A percentile compares a stretch with the other conserved stretches of the same genome.
phyloP scores from a whole-genome alignment of 2,329 filamentous ascomycete species.

The Epichloe baconii region DNA sequence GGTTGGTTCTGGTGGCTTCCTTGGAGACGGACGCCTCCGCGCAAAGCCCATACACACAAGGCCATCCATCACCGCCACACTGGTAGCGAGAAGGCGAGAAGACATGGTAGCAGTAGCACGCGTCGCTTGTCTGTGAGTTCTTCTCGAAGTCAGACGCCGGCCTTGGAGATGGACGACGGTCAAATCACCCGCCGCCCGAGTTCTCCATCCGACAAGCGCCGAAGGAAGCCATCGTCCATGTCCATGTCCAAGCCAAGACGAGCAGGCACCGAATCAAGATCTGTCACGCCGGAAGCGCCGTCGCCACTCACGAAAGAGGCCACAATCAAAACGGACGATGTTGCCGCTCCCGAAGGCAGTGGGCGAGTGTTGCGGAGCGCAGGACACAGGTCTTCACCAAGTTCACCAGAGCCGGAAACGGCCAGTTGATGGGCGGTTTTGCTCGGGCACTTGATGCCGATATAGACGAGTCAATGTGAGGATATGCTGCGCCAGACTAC shows the following conservation, averaged over 20 bases:
- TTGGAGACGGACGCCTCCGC: conserved; percentile 35
- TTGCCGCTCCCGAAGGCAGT: conserved; percentile 10
- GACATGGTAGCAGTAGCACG: conserved; percentile 37
- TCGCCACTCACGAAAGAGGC: conserved; percentile 40
- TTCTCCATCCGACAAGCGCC: conserved; percentile 35
- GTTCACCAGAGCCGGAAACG: background rate
- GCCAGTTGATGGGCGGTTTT: background rate
- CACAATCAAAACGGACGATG: conserved; percentile 14
- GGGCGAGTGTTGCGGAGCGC: conserved; percentile 13
- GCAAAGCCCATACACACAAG: conserved; percentile 21
- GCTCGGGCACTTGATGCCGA: background rate
- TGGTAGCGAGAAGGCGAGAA: conserved; percentile 31
- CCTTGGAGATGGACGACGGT: conserved; percentile 32
- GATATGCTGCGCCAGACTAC: background rate
- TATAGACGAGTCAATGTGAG: background rate
- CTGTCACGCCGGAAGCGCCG: conserved; percentile 40
- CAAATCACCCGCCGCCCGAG: conserved; percentile 30
- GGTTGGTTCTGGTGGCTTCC: conserved; percentile 82
- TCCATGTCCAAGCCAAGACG: conserved; percentile 30
- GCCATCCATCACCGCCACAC: conserved; percentile 24
- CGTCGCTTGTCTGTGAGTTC: conserved; percentile 40
- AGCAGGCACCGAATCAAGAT: conserved; percentile 34
- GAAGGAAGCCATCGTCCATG: conserved; percentile 32
- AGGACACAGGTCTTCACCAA: conserved; percentile 4
- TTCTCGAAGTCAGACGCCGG: conserved; percentile 35